Percentiles rank a stretch among this genome's conserved stretches.
Evolutionary conservation across 495 filamentous ascomycete genomes (phyloP).

Genomic region (Ascobolus immersus): DNA sequence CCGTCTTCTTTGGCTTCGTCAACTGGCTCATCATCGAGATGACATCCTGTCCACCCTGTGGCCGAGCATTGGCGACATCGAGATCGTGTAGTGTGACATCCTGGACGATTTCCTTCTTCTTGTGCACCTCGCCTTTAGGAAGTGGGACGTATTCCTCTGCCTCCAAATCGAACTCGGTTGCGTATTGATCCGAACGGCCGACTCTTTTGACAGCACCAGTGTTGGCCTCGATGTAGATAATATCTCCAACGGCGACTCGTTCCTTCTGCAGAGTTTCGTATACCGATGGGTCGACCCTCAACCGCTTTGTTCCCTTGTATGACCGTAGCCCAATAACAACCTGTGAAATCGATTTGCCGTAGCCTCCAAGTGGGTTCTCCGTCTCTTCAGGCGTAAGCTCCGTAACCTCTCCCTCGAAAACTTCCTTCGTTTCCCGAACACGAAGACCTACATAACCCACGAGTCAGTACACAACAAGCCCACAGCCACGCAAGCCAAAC

Average conservation of each 20-base stretch:
- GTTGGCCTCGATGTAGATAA: slow-evolving; percentile 97
- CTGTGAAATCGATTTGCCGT: slow-evolving; percentile 56
- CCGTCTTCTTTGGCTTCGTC: slow-evolving; percentile 97
- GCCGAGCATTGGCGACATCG: slow-evolving; percentile 84
- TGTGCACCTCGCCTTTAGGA: slow-evolving; percentile 94
- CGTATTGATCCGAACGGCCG: slow-evolving; percentile 81
- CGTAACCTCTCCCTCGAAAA: slow-evolving; percentile 16
- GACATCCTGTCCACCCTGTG: slow-evolving; percentile 88
- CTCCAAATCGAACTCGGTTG: slow-evolving; percentile 93
- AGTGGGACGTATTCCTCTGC: slow-evolving; percentile 97
- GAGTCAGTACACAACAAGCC: background rate
- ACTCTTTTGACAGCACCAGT: slow-evolving; percentile 93
- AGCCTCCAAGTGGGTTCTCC: slow-evolving; percentile 91
- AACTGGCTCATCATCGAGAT: slow-evolving; percentile 99
- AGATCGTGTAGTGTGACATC: slow-evolving; percentile 92
- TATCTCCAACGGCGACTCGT: slow-evolving; percentile 79
- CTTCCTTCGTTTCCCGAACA: slow-evolving; percentile 92
- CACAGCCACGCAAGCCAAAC: too few species aligned
- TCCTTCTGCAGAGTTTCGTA: slow-evolving; percentile 99
- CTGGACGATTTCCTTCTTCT: slow-evolving; percentile 99
- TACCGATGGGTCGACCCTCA: slow-evolving; percentile 84
- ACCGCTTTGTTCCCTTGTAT: slow-evolving; percentile 81
- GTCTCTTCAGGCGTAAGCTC: slow-evolving; percentile 69
- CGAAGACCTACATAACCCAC: slow-evolving; percentile 41
- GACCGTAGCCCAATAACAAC: slow-evolving; percentile 36